These are phyloP conservation scores for Talaromyces sp. DNA, from an alignment of 2,329 filamentous ascomycete species.

Conservation along the genomic window DNA sequence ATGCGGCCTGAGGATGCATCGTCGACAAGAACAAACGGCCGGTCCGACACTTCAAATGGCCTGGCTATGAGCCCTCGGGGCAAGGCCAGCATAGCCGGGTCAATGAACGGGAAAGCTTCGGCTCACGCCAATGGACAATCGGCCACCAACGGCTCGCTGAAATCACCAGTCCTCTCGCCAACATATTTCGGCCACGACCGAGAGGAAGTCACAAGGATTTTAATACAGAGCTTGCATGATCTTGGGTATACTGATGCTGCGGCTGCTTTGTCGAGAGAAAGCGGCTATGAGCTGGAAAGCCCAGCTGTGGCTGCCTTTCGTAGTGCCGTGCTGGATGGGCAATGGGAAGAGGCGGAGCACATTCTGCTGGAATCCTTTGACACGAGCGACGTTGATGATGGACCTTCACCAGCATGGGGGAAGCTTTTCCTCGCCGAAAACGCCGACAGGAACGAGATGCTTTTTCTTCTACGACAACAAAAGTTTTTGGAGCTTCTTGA, in stretches of 20 bases:
- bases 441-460: slow-evolving; percentile 72
- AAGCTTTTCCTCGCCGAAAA: slow-evolving; percentile 70
- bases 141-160: slow-evolving; percentile 35
- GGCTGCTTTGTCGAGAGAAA: slow-evolving; percentile 68
- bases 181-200: slow-evolving; percentile 80
- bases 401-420: slow-evolving; percentile 30
- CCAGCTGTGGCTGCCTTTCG: slow-evolving; percentile 81
- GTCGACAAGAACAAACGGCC: slow-evolving; percentile 50
- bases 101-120: slow-evolving; percentile 52
- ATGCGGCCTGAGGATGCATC: slow-evolving; percentile 59
- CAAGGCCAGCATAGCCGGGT: slow-evolving; percentile 43
- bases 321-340: slow-evolving; percentile 69
- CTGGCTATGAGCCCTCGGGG: slow-evolving; percentile 40
- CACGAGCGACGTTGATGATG: slow-evolving; percentile 30
- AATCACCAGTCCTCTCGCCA: slow-evolving; percentile 23
- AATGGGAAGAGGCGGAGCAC: slow-evolving; percentile 80
- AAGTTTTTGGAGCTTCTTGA: slow-evolving; percentile 93
- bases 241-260: slow-evolving; percentile 81
- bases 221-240: slow-evolving; percentile 86
- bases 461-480: slow-evolving; percentile 83
- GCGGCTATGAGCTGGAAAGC: slow-evolving; percentile 82
- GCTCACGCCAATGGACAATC: slow-evolving; percentile 32
- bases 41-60: slow-evolving; percentile 54
- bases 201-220: slow-evolving; percentile 85
- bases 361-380: slow-evolving; percentile 57